Percentiles rank a stretch among this genome's conserved stretches.
These are phyloP conservation scores for Phalaenopsis hybrid DNA, from an alignment of 116 monocot species.

Conservation along the genomic window DNA sequence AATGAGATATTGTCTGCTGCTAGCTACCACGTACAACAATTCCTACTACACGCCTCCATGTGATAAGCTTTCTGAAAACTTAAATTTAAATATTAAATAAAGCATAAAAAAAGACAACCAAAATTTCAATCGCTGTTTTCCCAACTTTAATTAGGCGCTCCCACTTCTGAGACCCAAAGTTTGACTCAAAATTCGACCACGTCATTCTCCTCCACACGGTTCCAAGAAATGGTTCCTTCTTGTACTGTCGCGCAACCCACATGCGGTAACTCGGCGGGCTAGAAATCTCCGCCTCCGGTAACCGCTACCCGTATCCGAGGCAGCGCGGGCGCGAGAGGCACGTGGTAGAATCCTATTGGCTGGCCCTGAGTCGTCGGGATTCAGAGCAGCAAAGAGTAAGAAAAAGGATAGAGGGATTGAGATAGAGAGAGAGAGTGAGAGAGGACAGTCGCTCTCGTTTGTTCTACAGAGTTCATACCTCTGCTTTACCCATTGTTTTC, in stretches of 20 bases:
- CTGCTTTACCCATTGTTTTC: neutral
- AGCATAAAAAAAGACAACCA: neutral
- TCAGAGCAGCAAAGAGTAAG: slow-evolving; percentile 19
- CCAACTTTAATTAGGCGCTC: slow-evolving; percentile 3
- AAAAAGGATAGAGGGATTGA: slow-evolving; percentile 10
- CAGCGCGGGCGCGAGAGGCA: slow-evolving; percentile 2
- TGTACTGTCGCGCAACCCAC: neutral
- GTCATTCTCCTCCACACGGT: neutral
- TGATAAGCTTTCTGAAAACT: neutral
- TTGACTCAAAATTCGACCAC: neutral
- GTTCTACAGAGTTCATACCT: slow-evolving; percentile 1
- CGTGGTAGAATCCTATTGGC: slow-evolving; percentile 14
- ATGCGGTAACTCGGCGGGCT: neutral
- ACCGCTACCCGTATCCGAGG: slow-evolving; percentile 17
- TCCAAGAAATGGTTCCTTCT: neutral
- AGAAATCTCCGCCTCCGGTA: slow-evolving; percentile 8
- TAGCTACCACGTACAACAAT: no score
- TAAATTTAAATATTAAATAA: neutral
- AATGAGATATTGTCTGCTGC: no score
- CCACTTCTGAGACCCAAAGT: neutral
- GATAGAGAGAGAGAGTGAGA: neutral
- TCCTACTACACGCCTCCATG: no score
- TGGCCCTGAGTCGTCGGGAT: slow-evolving; percentile 22
- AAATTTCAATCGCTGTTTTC: neutral
- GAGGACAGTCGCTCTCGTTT: slow-evolving; percentile 13